Conservation (phyloP, 306 rosid species). For the Chamaecrista fasciculata region DNA sequence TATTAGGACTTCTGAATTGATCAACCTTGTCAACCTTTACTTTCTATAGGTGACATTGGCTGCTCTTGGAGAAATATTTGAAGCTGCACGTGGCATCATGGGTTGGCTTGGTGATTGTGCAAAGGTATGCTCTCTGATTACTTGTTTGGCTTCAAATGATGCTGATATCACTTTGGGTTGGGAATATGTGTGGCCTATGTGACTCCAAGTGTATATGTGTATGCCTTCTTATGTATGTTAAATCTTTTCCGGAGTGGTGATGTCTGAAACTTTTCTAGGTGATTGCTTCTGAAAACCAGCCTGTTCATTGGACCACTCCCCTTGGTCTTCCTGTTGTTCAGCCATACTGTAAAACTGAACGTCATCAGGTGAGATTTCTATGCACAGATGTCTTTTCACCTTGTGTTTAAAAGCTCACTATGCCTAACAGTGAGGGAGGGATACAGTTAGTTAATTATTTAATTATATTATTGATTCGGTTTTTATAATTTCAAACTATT, state of each 20-base stretch:
- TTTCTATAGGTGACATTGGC: conserved; percentile 69
- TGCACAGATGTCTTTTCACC: background rate
- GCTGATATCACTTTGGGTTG: conserved; percentile 12
- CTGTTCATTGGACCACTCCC: conserved; percentile 89
- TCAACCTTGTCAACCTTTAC: conserved; percentile 2
- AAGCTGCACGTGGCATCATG: conserved; percentile 88
- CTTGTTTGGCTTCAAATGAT: conserved; percentile 13
- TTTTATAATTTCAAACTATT: background rate
- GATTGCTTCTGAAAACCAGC: conserved; percentile 74
- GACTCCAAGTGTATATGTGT: background rate
- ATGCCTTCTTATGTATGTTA: background rate
- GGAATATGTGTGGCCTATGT: background rate
- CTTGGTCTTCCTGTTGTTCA: conserved; percentile 92
- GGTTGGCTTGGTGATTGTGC: conserved; percentile 95
- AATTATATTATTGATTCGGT: background rate
- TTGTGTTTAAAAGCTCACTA: background rate
- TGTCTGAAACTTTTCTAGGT: conserved; percentile 47
- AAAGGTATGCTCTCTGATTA: conserved; percentile 43
- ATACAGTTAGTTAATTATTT: background rate
- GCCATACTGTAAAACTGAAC: conserved; percentile 70
- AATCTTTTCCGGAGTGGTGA: conserved; percentile 8
- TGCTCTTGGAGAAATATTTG: conserved; percentile 89
- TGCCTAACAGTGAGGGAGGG: background rate
- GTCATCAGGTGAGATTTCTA: conserved; percentile 64
- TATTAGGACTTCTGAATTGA: background rate